Evolutionary conservation across 768 basidiomycete species (phyloP).

Genomic region (Termitomyces sp.): DNA sequence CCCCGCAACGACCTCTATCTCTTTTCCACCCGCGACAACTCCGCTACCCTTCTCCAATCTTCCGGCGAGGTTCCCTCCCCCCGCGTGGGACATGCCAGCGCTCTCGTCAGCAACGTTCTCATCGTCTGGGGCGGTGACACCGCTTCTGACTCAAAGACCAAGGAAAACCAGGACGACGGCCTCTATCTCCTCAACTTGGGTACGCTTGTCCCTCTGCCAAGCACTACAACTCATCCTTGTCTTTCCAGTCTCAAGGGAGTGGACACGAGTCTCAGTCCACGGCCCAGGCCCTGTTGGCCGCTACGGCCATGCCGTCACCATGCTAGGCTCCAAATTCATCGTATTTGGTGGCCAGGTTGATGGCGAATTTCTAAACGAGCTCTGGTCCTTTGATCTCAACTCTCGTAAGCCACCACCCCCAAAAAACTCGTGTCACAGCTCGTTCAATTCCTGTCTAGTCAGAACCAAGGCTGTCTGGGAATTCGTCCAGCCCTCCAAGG

Average conservation of each 20-base stretch:
- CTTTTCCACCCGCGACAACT: conserved; percentile 75
- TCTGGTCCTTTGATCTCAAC: conserved; percentile 95
- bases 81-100: conserved; percentile 94
- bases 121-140: conserved; percentile 99
- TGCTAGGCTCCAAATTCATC: conserved; percentile 87
- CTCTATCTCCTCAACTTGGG: conserved; percentile 93
- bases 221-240: not conserved
- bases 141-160: conserved; percentile 62
- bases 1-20: conserved; percentile 91
- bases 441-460: conserved; percentile 39
- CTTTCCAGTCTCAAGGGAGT: conserved; percentile 78
- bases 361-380: conserved; percentile 88
- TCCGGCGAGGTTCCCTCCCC: conserved; percentile 84
- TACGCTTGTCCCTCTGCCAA: conserved; percentile 32
- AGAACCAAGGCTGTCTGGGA: conserved; percentile 86
- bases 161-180: conserved; percentile 85
- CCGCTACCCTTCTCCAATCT: conserved; percentile 80
- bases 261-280: conserved; percentile 81
- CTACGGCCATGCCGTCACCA: conserved; percentile 94
- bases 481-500: conserved; percentile 55
- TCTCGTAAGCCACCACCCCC: conserved; percentile 58
- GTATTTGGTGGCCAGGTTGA: conserved; percentile 97
- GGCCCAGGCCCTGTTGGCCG: conserved; percentile 80
- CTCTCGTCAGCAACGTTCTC: conserved; percentile 91
- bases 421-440: not conserved